Evolutionary conservation across 2,329 filamentous ascomycete genomes (phyloP), one percentile per base, ranked within the genome.

Genomic region (Colletotrichum tamarilloi): DNA sequence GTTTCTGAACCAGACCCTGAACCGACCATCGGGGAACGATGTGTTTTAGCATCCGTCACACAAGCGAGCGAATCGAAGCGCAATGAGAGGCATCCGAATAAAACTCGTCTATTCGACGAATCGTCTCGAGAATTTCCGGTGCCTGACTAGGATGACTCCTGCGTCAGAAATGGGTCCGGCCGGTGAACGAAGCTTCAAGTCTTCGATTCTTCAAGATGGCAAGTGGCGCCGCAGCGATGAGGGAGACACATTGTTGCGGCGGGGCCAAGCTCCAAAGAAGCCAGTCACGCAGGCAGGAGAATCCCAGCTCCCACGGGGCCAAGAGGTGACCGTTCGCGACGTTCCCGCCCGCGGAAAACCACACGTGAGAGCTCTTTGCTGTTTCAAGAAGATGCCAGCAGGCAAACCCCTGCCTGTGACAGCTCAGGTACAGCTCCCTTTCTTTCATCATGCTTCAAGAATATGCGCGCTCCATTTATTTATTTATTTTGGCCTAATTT

Each of bases 101-200:
- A 38, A 7, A 26, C 24, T 38, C 46, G 49, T 42, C 58, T 7
- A 67, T 46, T 28, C 32, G 11, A 28, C 62, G 62, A 56, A 53
- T 62, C 49, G 49, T 55, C 38, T 30, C 32, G 22, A 16, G 6
- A 14, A 46, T 22, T 24, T n/a, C 35, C 28, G 14, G 11, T 24
- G 42, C 59, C 60, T 65, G 60, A 38, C 53, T 57, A 12, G 22
- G 16, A 32, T 12, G 22, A 26, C 46, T 49, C 30, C 7, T 59
- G 55, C 59, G 32, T 58, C 57, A 26, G n/a, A 64, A 53, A 28
- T 58, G 22, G 38, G 14, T 42, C 19, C 19, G 64, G 66, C 66
- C 59, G 58, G 56, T 59, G 70, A 60, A 56, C 66, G 42, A 70
- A 70, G 60, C 67, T 73, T 65, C 46, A 32, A 70, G 60, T 60